phyloP scores from a whole-genome alignment of 441 rosid genomes.

The Gossypium gossypioides region DNA sequence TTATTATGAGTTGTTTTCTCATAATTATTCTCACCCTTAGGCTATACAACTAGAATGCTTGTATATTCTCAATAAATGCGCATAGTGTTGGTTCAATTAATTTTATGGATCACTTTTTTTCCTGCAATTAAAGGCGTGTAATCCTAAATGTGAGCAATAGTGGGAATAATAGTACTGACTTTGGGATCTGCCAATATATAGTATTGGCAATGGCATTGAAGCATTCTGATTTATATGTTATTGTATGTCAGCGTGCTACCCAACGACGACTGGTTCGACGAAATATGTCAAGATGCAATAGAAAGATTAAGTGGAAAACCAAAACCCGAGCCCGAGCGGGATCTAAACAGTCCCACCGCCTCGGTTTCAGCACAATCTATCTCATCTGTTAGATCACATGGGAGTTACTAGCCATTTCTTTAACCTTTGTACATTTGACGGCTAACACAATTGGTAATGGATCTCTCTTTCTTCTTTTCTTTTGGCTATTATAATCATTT shows the following conservation, averaged over 20 bases:
- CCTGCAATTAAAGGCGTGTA: too few species aligned
- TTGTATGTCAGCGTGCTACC: constrained; percentile 59
- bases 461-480: constrained; percentile 4
- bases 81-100: too few species aligned
- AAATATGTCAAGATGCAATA: constrained; percentile 63
- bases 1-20: background rate
- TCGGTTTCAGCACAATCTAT: constrained; percentile 96
- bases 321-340: constrained; percentile 43
- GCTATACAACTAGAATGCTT: background rate
- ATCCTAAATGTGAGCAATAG: too few species aligned
- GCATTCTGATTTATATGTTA: background rate
- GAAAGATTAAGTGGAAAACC: constrained; percentile 80
- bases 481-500: background rate
- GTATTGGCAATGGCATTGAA: background rate
- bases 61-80: too few species aligned
- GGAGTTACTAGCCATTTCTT: constrained; percentile 41
- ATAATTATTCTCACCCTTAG: background rate
- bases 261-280: constrained; percentile 86
- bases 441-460: constrained; percentile 13
- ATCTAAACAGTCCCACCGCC: constrained; percentile 80
- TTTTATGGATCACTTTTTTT: too few species aligned
- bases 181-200: too few species aligned
- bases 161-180: too few species aligned
- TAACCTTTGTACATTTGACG: constrained; percentile 29
- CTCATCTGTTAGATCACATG: constrained; percentile 87